Evolutionary conservation across 257 asterid species (phyloP), one percentile per base, ranked within the genome.

Genomic region (Agastache rugosa): DNA sequence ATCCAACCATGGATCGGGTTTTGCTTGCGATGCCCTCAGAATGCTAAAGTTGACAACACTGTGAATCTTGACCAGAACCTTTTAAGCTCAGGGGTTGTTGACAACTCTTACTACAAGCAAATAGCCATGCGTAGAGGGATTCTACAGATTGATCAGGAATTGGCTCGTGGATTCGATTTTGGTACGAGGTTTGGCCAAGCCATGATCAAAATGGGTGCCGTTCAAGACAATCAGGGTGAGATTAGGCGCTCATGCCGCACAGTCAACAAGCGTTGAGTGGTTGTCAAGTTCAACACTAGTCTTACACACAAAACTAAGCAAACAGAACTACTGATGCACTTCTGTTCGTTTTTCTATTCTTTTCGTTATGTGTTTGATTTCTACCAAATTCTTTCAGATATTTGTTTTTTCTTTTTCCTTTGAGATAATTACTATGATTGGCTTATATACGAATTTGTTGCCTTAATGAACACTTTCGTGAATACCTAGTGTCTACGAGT

Each of bases 21-120:
- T 83, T 87, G 1, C 61, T 89, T 6, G 0, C 71, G 70, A 37
- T 91, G 94, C 74, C 92, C 90, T 55, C 78, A 34, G 17, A 76
- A 67, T 51, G 15, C 77, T 2, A 74, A 48, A 2, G 16, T 67
- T 1, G 81, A 87, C 67, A 83, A 68, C 55, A 3, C 48, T 1
- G 83, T 77, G 25, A 54, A 84, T 56, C 91, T 91, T 14, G 93
- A 91, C 72, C 88, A 84, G 65, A 87, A 84, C 77, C 65, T 80
- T 4, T 11, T 16, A 27, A 87, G 83, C 66, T 71, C 85, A 47
- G 19, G n/a, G 14, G 47, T 60, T 0, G 85, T 87, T 5, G 96
- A 89, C 66, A 86, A 82, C 53, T 86, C 91, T 4, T 87, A 58
- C 72, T 86, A 86, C 71, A 77, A 22, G 31, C 92, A 85, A 68